Evolutionary conservation across 2,329 filamentous ascomycete species (phyloP).

Genomic region (Fusarium beomiforme): DNA sequence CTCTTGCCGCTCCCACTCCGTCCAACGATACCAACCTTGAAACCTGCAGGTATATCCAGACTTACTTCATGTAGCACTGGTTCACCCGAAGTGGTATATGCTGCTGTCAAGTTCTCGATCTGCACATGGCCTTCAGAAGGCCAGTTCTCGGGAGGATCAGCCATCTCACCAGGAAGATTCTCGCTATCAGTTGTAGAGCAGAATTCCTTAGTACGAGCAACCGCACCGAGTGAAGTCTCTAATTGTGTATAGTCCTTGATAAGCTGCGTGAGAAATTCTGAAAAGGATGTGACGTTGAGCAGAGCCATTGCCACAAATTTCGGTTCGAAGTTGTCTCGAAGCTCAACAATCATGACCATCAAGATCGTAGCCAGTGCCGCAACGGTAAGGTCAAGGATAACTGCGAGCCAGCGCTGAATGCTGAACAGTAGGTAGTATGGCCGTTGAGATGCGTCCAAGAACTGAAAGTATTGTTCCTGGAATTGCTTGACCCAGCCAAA

Average conservation of each 20-base stretch:
- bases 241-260: conserved; percentile 48
- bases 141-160: not conserved
- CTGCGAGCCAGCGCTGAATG: conserved; percentile 60
- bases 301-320: conserved; percentile 41
- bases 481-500: conserved; percentile 45
- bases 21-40: conserved; percentile 57
- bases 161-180: not conserved
- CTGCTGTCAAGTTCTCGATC: conserved; percentile 44
- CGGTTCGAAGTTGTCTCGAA: conserved; percentile 35
- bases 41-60: conserved; percentile 46
- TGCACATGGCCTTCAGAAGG: conserved; percentile 31
- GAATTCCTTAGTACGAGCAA: conserved; percentile 17
- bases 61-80: conserved; percentile 44
- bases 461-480: conserved; percentile 19
- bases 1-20: conserved; percentile 52
- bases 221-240: conserved; percentile 33
- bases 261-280: conserved; percentile 43
- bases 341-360: conserved; percentile 55
- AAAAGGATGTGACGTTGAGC: conserved; percentile 45
- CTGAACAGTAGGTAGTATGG: conserved; percentile 55
- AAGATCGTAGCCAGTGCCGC: conserved; percentile 56
- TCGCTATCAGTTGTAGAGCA: conserved; percentile 10
- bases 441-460: conserved; percentile 49
- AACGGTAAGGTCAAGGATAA: conserved; percentile 59
- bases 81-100: conserved; percentile 38